Evolutionary conservation across 2,329 filamentous ascomycete genomes (phyloP).

Genomic region (Trichoderma sp.): DNA sequence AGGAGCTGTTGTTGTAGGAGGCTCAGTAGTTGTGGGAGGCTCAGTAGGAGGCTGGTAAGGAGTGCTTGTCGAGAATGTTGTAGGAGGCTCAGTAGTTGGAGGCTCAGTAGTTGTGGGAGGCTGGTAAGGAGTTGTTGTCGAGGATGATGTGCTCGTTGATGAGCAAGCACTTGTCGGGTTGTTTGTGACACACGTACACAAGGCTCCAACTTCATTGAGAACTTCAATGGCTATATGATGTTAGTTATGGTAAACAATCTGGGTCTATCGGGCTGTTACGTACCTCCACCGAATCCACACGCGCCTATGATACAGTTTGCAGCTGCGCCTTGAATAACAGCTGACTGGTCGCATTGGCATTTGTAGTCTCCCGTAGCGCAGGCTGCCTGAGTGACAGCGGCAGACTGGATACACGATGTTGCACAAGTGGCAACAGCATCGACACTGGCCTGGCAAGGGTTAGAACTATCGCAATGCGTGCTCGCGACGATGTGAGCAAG

Average conservation of each 20-base stretch:
- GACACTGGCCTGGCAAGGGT: conserved; percentile 27
- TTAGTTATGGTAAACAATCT: neutral
- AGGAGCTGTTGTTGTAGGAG: neutral
- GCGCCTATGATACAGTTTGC: conserved; percentile 24
- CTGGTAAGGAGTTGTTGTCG: neutral
- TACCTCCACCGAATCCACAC: conserved; percentile 22
- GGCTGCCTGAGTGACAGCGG: conserved; percentile 24
- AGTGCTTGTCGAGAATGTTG: neutral
- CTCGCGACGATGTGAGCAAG: conserved; percentile 22
- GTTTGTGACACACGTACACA: conserved; percentile 28
- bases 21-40: neutral
- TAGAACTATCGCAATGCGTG: conserved; percentile 23
- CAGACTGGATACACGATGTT: conserved; percentile 27
- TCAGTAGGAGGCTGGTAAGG: neutral
- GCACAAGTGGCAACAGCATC: conserved; percentile 28
- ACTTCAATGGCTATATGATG: conserved; percentile 19
- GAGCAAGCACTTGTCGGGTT: conserved; percentile 23
- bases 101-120: neutral
- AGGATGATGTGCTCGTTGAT: neutral
- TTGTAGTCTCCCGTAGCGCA: conserved; percentile 27
- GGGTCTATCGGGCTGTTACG: neutral
- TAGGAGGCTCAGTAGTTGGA: neutral
- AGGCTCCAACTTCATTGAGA: conserved; percentile 22
- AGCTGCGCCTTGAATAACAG: conserved; percentile 26
- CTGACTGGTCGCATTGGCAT: conserved; percentile 27